Conservation (phyloP, 1,139 yeast species). For the Schizosaccharomyces versatilis region DNA sequence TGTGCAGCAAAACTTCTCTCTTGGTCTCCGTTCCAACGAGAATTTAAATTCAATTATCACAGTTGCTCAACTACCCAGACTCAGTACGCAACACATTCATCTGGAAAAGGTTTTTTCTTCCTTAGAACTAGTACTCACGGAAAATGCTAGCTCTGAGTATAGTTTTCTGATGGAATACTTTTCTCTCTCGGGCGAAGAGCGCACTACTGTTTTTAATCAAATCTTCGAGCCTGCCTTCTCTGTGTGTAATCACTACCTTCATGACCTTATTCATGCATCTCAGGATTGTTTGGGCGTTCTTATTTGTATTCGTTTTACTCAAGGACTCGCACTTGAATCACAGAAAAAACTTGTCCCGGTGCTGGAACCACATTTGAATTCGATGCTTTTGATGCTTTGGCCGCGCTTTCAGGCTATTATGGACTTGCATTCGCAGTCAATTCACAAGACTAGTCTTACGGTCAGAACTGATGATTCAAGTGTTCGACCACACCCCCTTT, state of each 20-base stretch:
- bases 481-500: constrained; percentile 36
- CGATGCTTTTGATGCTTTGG: constrained; percentile 45
- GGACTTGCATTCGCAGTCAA: constrained; percentile 32
- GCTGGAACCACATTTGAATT: constrained; percentile 50
- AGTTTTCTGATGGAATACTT: constrained; percentile 5
- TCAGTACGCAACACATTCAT: neutral
- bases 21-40: constrained; percentile 22
- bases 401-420: constrained; percentile 61
- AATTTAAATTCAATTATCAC: neutral
- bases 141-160: constrained; percentile 4
- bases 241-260: constrained; percentile 31
- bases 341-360: constrained; percentile 49
- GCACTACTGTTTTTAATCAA: constrained; percentile 25
- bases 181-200: constrained; percentile 20
- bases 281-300: constrained; percentile 62
- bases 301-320: constrained; percentile 53
- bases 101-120: constrained; percentile 4
- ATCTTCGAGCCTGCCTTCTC: constrained; percentile 32
- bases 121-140: constrained; percentile 4
- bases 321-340: constrained; percentile 37
- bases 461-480: constrained; percentile 10
- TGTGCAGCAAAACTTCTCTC: neutral
- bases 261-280: constrained; percentile 27
- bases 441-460: constrained; percentile 4
- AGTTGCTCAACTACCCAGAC: neutral